Evolutionary conservation across 2,329 filamentous ascomycete species (phyloP).

Genomic region (Acarospora socialis): DNA sequence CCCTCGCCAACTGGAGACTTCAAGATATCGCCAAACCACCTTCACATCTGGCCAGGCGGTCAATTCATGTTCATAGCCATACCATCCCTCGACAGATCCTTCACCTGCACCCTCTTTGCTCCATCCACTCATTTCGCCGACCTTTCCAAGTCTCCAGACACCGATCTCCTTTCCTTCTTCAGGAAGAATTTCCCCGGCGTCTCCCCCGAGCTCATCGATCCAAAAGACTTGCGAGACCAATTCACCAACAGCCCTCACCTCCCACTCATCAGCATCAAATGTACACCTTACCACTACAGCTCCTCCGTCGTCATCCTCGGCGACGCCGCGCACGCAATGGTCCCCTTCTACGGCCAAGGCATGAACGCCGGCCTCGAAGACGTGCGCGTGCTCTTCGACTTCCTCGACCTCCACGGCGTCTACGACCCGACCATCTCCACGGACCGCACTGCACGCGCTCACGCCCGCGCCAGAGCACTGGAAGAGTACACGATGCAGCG

Average conservation of each 20-base stretch:
- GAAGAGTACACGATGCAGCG: constrained; percentile 61
- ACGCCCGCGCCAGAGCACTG: constrained; percentile 38
- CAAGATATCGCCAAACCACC: constrained; percentile 74
- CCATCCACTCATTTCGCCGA: constrained; percentile 53
- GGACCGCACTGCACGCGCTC: constrained; percentile 28
- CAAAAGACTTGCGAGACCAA: constrained; percentile 53
- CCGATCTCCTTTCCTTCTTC: constrained; percentile 55
- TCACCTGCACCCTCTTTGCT: constrained; percentile 89
- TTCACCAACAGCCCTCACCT: constrained; percentile 77
- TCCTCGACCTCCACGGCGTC: constrained; percentile 54
- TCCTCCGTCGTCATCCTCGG: constrained; percentile 72
- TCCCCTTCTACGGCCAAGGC: constrained; percentile 95
- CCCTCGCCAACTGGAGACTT: constrained; percentile 43
- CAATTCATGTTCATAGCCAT: constrained; percentile 99
- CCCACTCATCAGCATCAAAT: constrained; percentile 87
- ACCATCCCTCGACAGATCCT: constrained; percentile 73
- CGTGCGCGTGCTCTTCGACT: constrained; percentile 71
- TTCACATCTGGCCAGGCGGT: constrained; percentile 93
- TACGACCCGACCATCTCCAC: constrained; percentile 26
- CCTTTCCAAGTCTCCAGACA: constrained; percentile 48
- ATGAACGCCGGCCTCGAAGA: constrained; percentile 97
- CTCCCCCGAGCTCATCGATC: constrained; percentile 42
- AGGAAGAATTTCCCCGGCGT: constrained; percentile 77
- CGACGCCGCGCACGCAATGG: constrained; percentile 93
- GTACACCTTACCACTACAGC: constrained; percentile 68